Evolutionary conservation across 2,329 filamentous ascomycete species (phyloP), one percentile per base, ranked within the genome.

Genomic region (Didymella segeticola): DNA sequence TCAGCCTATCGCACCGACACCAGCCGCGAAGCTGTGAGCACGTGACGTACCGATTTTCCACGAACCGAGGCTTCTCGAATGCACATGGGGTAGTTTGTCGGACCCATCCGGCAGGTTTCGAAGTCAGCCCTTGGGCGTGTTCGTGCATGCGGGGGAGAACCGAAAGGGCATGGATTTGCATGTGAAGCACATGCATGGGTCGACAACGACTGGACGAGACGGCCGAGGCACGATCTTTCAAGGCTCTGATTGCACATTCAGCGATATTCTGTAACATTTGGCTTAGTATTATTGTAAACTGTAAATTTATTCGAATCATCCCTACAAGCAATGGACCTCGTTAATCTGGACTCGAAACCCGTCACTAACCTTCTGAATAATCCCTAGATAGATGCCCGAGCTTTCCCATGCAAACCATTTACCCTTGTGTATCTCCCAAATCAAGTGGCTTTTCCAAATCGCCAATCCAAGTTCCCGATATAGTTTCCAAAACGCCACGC

Each of bases 1-100:
- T 26, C 36, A 56, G 53, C 53, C 47, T 19, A 8, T 42, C n/a
- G 15, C 47, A 14, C 53, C 53, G 15, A 51, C 47, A 7, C 36
- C 53, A 2, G 53, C 53, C 19, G 47, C 53, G 12, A 56, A 56
- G 42, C 22, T 56, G 19, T 56, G 15, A 39, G 25, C 51, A 41
- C 45, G 39, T 48, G 45, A 54, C 50, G 25, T 33, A 37, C 31
- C 43, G 38, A 31, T 19, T 29, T 22, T 12, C 14, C 22, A 36
- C 26, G 42, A 42, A 17, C 51, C 51, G 51, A 54, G 51, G 51
- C 45, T 48, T 23, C 19, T 27, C 12, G 1, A 25, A 10, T n/a
- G n/a, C 9, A 23, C 22, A 17, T 8, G 31, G 30, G 11, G 25
- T 12, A 17, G 23, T 15, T 23, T n/a, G n/a, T n/a, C n/a, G 5